These are phyloP conservation scores for Notholithocarpus densiflorus DNA, from an alignment of 306 rosid genomes.

Conservation along the genomic window DNA sequence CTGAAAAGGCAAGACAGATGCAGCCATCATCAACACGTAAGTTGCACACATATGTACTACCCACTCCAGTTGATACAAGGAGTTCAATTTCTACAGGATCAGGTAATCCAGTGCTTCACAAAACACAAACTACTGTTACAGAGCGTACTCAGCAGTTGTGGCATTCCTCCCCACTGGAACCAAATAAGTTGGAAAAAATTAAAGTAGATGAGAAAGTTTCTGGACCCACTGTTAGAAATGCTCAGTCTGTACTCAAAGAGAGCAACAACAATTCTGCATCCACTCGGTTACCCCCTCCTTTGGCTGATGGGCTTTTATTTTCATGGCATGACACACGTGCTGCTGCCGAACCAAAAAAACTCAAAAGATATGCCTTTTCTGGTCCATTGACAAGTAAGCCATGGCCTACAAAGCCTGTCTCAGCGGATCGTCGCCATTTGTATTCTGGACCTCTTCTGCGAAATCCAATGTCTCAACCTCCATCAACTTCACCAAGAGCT, in stretches of 20 bases:
- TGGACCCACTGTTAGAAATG: constrained; percentile 34
- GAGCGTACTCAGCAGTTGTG: constrained; percentile 57
- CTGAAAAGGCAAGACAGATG: constrained; percentile 60
- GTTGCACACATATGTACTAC: constrained; percentile 82
- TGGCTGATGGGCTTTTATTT: constrained; percentile 43
- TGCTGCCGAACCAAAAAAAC: constrained; percentile 57
- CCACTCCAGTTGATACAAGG: constrained; percentile 72
- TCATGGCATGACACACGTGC: constrained; percentile 37
- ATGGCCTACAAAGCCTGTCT: constrained; percentile 46
- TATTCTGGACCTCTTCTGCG: constrained; percentile 84
- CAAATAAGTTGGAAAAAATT: constrained; percentile 44
- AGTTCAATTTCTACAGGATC: constrained; percentile 50
- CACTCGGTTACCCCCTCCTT: constrained; percentile 60
- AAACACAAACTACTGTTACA: constrained; percentile 33
- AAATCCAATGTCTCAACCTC: constrained; percentile 61
- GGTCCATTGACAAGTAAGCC: constrained; percentile 78
- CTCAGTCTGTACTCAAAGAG: constrained; percentile 66
- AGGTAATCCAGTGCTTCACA: constrained; percentile 36
- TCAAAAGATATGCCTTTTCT: constrained; percentile 75
- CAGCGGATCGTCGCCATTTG: constrained; percentile 47
- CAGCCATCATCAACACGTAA: constrained; percentile 72
- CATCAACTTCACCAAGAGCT: constrained; percentile 63
- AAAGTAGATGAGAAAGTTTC: constrained; percentile 41
- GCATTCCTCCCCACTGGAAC: constrained; percentile 81
- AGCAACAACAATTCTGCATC: constrained; percentile 59